Base-by-base conservation (phyloP, 805 yeast genomes). In the Nakazawaea ernobii region DNA sequence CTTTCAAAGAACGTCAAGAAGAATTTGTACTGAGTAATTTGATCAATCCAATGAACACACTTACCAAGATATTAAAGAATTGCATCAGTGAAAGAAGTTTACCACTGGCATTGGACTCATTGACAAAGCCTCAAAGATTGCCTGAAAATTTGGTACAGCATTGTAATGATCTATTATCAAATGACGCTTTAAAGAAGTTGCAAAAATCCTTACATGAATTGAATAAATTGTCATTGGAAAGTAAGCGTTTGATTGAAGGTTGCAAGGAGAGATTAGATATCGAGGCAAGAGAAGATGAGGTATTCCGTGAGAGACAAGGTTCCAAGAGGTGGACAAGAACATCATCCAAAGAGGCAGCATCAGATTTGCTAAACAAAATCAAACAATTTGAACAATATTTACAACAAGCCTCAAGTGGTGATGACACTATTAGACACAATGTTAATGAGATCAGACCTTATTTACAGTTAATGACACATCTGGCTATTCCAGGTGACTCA, bases 1-100 rank as follows among this genome's bases (percentile, higher is more conserved):
- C 90, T 0, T 86, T 79, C 57, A 73, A 76, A 45, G 92, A 84
- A 51, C 70, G 91, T 51, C 81, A 80, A 49, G 77, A 76, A 11
- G 65, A 64, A 3, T 85, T 73, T 55, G 69, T 85, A 8, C 51
- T 61, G 14, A 65, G 65, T 28, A 74, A 76, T 42, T 69, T 53
- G 48, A 67, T 61, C 46, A 58, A 62, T 2, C 89, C 90, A 0
- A 55, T 82, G 1, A 62, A 64, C 20, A 66, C 74, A 3, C 56
- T 84, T 26, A 73, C 74, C 40, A 68, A 66, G 32, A 59, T 74
- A 35, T 58, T 82, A 28, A 64, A 67, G 17, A 63, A 65, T 30
- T 72, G 70, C 51, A 53, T 84, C 4, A 66, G 73, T 0, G 77
- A 71, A 14, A 56, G 75, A 33, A 73, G 73, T n/a, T 60, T 86